Percentiles rank a stretch among this genome's conserved stretches.
Evolutionary conservation across 805 yeast species (phyloP).

Genomic region (Wickerhamiella alocasiicola): DNA sequence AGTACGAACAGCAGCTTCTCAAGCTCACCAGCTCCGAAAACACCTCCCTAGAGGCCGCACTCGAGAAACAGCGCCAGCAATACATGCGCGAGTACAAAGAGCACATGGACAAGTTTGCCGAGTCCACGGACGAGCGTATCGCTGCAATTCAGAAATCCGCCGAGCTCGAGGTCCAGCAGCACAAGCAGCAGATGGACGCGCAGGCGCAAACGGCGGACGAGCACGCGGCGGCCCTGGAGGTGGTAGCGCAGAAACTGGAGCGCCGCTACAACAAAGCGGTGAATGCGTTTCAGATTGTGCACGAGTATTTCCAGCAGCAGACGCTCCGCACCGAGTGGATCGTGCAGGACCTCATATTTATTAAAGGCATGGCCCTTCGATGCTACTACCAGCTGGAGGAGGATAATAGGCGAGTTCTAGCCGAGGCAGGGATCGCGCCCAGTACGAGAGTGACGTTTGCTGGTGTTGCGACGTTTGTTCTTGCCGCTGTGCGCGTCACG

Average conservation of each 20-base stretch:
- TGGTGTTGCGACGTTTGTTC: neutral
- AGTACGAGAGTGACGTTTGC: neutral
- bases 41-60: neutral
- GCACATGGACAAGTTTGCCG: conserved; percentile 1
- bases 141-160: neutral
- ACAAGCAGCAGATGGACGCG: conserved; percentile 1
- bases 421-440: neutral
- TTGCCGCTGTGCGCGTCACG: neutral
- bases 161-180: neutral
- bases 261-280: neutral
- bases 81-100: neutral
- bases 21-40: neutral
- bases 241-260: neutral
- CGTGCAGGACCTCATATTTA: conserved; percentile 4
- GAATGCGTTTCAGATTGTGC: neutral
- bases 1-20: neutral
- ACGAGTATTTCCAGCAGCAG: neutral
- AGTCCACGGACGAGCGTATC: neutral
- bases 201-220: neutral
- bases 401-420: conserved; percentile 1
- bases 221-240: neutral
- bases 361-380: conserved; percentile 3
- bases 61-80: neutral
- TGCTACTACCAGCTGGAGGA: conserved; percentile 4
- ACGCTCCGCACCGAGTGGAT: neutral